Base-by-base conservation (phyloP, 2,329 filamentous ascomycete species). In the Neopestalotiopsis sp. region DNA sequence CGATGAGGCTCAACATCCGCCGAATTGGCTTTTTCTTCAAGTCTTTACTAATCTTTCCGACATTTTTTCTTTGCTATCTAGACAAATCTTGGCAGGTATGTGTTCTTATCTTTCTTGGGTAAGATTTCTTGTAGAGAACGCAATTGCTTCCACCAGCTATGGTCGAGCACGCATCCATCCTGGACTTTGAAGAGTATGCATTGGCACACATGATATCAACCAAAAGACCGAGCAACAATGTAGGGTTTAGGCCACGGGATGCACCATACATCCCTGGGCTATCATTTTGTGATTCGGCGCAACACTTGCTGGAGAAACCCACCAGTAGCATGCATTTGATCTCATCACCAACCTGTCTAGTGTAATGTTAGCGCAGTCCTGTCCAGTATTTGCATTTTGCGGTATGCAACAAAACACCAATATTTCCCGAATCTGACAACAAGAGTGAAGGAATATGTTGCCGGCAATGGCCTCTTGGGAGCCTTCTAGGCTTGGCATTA, bases 1-100 rank as follows among this genome's bases (percentile, higher is more conserved):
- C 45, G 45, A 52, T 52, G 45, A 52, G 45, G 45, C 45, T 52
- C 45, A 52, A 52, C 45, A 52, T 52, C 45, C 45, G 45, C 45
- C 45, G 45, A n/a, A 52, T 52, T 38, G 34, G 34, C 10, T 38
- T 38, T 38, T 20, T 20, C 4, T 52, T 52, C 9, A 17, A 9
- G 45, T 52, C 45, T 52, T 52, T 52, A 52, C 9, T 9, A 9
- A 52, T 52, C 17, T 52, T 52, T 20, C 17, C 45, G n/a, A 52
- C n/a, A 28, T 28, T 28, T 28, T 28, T 28, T 28, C 34, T 38
- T 38, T 10, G 10, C 34, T 38, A 38, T 38, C 34, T 38, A 38
- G 6, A 38, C 34, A 38, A 38, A 38, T 10, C 34, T 38, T 7
- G 34, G 34, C 10, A 38, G 6, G 34, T 38, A 38, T 20, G 45